Evolutionary conservation across 1,139 yeast genomes (phyloP), one percentile per base, ranked within the genome.

Genomic region (Hansenula anomala): DNA sequence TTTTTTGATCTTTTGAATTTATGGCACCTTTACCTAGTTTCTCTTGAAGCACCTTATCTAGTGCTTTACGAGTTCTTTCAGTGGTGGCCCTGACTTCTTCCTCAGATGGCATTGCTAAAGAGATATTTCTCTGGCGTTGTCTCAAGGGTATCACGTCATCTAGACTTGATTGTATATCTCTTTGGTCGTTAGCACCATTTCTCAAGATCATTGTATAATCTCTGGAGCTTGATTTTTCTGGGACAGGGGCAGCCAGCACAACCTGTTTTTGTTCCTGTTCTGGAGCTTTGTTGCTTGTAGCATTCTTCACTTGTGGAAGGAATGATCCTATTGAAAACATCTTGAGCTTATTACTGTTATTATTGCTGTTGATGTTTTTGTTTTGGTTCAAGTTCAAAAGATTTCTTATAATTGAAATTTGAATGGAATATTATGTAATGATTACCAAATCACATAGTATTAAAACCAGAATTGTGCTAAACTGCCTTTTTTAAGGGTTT

Each of bases 141-240:
- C 79, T 57, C 25, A 74, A 52, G 0, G 80, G 80, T 28, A 73
- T 61, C 38, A 73, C 59, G 35, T 71, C 78, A 15, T 61, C 55
- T 37, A 68, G 63, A 1, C 64, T 55, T 5, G 67, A 47, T 34
- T 67, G 71, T 15, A 66, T 55, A n/a, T 55, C 55, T 20, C 69
- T 49, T 10, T 44, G 47, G 3, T 47, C 30, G 4, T 50, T 47
- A 38, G 60, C 64, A 2, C 69, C 70, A 27, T 61, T 62, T 24
- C 49, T 44, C 0, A 67, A 67, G 29, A 66, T 51, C 11, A 55
- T 54, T 37, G 55, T 57, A 46, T 64, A 65, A 35, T 57, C 39
- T 20, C 16, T 31, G 4, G 15, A n/a, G 20, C 5, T 29, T 4
- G 30, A 28, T 30, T 24, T 30, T 23, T 30, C 27, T 2, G 36